A percentile compares a stretch with the other conserved stretches of the same genome.
Evolutionary conservation across 495 filamentous ascomycete species (phyloP).

Genomic region (Penicillium simplicissimum): DNA sequence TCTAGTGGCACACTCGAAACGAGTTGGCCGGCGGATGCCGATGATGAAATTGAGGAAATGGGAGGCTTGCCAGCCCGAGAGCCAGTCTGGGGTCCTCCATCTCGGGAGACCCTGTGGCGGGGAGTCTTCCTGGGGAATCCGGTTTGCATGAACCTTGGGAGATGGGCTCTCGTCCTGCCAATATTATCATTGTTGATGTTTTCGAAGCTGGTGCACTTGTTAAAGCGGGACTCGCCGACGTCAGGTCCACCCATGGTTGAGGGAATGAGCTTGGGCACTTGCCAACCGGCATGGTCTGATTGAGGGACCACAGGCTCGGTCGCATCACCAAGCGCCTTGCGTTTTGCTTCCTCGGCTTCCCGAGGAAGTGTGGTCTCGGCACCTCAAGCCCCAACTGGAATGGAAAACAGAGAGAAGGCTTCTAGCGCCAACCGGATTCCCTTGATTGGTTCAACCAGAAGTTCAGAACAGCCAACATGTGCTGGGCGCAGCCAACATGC

Average conservation of each 20-base stretch:
- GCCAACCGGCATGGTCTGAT: not conserved
- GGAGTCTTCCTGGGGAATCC: constrained; percentile 2
- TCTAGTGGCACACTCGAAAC: constrained; percentile 16
- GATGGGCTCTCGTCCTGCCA: not conserved
- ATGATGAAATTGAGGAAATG: constrained; percentile 10
- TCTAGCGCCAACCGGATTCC: constrained; percentile 1
- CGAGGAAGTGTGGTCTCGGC: constrained; percentile 13
- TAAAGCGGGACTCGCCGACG: not conserved
- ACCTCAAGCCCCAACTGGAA: constrained; percentile 5
- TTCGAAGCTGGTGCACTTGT: not conserved
- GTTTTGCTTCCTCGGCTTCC: constrained; percentile 11
- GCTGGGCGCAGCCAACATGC: not conserved
- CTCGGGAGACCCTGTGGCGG: constrained; percentile 1
- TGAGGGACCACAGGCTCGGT: not conserved
- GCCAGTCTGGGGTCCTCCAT: constrained; percentile 7
- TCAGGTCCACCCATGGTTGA: not conserved
- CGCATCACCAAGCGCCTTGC: not conserved
- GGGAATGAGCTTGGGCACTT: not conserved
- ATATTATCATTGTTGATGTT: not conserved
- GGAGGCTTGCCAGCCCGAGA: not conserved
- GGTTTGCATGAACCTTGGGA: constrained; percentile 13
- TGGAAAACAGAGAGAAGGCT: not conserved
- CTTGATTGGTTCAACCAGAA: constrained; percentile 20
- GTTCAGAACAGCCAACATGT: not conserved
- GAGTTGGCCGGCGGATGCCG: constrained; percentile 6